Conservation (phyloP, 495 filamentous ascomycete genomes). For the Platismatia glauca region DNA sequence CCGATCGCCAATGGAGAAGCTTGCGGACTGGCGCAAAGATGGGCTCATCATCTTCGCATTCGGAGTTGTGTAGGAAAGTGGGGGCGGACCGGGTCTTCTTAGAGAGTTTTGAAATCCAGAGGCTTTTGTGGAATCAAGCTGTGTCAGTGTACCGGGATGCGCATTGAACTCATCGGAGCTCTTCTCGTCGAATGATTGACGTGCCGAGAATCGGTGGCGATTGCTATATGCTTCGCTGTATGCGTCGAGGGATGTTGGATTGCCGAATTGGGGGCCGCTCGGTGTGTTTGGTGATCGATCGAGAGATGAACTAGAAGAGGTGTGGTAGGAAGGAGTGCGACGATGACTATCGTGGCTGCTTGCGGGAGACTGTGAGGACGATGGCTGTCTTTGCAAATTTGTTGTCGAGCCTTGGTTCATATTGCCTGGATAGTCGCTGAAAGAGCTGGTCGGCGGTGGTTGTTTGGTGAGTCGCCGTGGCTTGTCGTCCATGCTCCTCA, state of each 20-base stretch:
- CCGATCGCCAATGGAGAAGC: constrained; percentile 59
- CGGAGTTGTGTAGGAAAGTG: constrained; percentile 48
- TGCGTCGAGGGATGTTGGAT: constrained; percentile 32
- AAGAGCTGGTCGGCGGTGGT: constrained; percentile 17
- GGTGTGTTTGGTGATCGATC: constrained; percentile 42
- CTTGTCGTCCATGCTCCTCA: constrained; percentile 5
- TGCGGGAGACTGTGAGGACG: constrained; percentile 49
- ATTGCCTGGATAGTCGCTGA: not conserved
- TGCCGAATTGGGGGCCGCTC: constrained; percentile 27
- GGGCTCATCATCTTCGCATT: constrained; percentile 47
- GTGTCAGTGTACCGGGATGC: constrained; percentile 61
- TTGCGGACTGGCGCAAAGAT: constrained; percentile 68
- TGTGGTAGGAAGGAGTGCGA: constrained; percentile 43
- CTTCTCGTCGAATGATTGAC: constrained; percentile 48
- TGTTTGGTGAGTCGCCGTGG: constrained; percentile 23
- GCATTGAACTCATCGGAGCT: constrained; percentile 62
- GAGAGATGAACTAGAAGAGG: constrained; percentile 42
- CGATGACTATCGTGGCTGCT: constrained; percentile 32
- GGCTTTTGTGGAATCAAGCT: constrained; percentile 52
- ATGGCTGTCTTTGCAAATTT: constrained; percentile 59
- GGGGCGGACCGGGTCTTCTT: constrained; percentile 28
- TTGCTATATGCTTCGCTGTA: constrained; percentile 33
- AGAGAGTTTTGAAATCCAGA: constrained; percentile 37
- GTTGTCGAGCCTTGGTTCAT: constrained; percentile 39
- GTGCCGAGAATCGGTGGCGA: constrained; percentile 24